Evolutionary conservation across 148 eudicot species (phyloP).

Genomic region (Rhododendron vialii): DNA sequence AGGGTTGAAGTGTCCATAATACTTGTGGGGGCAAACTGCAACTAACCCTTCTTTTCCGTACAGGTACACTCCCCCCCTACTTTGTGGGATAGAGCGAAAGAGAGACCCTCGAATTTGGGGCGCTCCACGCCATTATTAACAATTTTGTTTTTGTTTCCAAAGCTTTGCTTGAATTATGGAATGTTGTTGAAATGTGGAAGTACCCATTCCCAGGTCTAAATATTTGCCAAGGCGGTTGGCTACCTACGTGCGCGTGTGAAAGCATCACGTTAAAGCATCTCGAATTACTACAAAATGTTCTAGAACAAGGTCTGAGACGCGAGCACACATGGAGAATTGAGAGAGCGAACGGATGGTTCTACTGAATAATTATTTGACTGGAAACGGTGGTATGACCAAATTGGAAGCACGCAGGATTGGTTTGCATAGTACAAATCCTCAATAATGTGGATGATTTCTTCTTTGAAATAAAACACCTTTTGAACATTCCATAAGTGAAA

Average conservation of each 20-base stretch:
- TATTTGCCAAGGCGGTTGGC: neutral
- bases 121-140: neutral
- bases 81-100: neutral
- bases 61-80: neutral
- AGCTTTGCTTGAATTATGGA: neutral
- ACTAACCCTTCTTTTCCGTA: neutral
- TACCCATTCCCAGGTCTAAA: neutral
- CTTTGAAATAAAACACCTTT: neutral
- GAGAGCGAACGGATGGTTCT: rapidly evolving
- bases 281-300: too few species aligned
- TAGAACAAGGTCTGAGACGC: too few species aligned
- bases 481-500: neutral
- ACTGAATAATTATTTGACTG: too few species aligned
- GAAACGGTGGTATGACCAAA: neutral
- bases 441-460: neutral
- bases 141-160: neutral
- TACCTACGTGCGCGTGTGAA: neutral
- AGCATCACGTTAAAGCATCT: too few species aligned
- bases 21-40: neutral
- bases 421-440: neutral
- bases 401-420: neutral
- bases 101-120: neutral
- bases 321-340: too few species aligned
- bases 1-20: neutral
- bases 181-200: neutral